These are phyloP conservation scores for Xylaria venustula DNA, from an alignment of 495 filamentous ascomycete genomes.

Conservation along the genomic window DNA sequence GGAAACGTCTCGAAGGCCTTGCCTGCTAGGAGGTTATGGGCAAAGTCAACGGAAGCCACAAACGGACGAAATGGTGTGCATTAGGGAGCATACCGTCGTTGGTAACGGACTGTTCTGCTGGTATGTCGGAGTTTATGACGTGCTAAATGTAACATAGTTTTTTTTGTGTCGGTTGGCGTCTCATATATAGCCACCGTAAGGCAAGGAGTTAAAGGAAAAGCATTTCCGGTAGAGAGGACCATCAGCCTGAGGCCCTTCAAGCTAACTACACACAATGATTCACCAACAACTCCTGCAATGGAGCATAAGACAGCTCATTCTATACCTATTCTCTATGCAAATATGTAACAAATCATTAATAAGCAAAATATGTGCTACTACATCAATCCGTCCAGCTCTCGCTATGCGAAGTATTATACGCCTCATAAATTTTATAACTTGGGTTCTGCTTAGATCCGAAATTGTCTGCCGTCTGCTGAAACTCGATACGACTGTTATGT, in stretches of 20 bases:
- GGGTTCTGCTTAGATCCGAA: too few relatives aligned
- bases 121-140: conserved; percentile 8
- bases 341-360: too few relatives aligned
- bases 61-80: conserved; percentile 30
- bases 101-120: background rate
- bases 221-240: conserved; percentile 5
- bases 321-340: too few relatives aligned
- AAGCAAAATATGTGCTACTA: too few relatives aligned
- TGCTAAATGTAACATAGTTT: conserved; percentile 26
- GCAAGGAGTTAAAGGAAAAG: conserved; percentile 16
- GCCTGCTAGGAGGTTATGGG: conserved; percentile 13
- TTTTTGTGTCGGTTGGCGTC: conserved; percentile 14
- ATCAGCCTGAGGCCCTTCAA: background rate
- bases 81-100: conserved; percentile 10
- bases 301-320: too few relatives aligned
- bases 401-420: too few relatives aligned
- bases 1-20: conserved; percentile 14
- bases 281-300: too few relatives aligned
- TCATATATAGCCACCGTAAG: conserved; percentile 28
- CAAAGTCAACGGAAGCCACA: conserved; percentile 18
- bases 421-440: too few relatives aligned
- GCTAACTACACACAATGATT: background rate
- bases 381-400: too few relatives aligned
- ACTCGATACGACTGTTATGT: too few relatives aligned
- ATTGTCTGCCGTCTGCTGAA: too few relatives aligned